These are phyloP conservation scores for Aaosphaeria pasadenensis DNA, from an alignment of 2,329 filamentous ascomycete species.

Conservation along the genomic window DNA sequence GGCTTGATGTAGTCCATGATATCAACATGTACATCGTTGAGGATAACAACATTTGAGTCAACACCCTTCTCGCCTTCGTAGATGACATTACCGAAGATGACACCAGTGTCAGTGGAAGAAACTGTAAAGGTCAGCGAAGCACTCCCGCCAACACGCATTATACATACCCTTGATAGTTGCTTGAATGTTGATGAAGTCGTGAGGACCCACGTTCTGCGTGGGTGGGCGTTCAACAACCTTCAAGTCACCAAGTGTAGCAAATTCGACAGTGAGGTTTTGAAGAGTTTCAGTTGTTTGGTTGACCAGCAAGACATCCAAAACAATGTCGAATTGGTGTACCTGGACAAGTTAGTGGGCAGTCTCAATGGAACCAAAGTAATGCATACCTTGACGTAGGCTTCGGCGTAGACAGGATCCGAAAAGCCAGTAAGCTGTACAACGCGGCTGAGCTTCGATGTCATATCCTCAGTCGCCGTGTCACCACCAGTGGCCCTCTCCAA, in stretches of 20 bases:
- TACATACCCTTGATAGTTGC: constrained; percentile 97
- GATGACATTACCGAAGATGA: constrained; percentile 98
- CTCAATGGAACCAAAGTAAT: too few relatives aligned
- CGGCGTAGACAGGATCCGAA: constrained; percentile 97
- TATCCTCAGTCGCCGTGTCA: constrained; percentile 77
- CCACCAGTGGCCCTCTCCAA: constrained; percentile 92
- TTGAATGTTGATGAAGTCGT: constrained; percentile 98
- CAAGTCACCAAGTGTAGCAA: constrained; percentile 94
- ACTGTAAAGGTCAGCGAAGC: constrained; percentile 48
- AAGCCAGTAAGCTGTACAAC: constrained; percentile 98
- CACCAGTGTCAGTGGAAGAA: constrained; percentile 93
- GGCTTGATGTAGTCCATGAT: constrained; percentile 99
- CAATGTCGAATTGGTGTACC: constrained; percentile 95
- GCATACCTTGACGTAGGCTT: constrained; percentile 85
- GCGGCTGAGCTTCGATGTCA: constrained; percentile 89
- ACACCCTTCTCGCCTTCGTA: constrained; percentile 75
- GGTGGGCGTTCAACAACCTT: constrained; percentile 97
- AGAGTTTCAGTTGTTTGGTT: constrained; percentile 97
- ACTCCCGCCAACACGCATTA: not conserved
- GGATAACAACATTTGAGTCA: constrained; percentile 86
- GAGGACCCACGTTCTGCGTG: constrained; percentile 90
- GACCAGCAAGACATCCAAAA: constrained; percentile 91
- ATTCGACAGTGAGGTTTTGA: constrained; percentile 95
- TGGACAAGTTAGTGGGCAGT: constrained; percentile 8
- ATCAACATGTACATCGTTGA: constrained; percentile 97